Evolutionary conservation across 2,329 filamentous ascomycete species (phyloP).

Genomic region (Graphilbum sp.): DNA sequence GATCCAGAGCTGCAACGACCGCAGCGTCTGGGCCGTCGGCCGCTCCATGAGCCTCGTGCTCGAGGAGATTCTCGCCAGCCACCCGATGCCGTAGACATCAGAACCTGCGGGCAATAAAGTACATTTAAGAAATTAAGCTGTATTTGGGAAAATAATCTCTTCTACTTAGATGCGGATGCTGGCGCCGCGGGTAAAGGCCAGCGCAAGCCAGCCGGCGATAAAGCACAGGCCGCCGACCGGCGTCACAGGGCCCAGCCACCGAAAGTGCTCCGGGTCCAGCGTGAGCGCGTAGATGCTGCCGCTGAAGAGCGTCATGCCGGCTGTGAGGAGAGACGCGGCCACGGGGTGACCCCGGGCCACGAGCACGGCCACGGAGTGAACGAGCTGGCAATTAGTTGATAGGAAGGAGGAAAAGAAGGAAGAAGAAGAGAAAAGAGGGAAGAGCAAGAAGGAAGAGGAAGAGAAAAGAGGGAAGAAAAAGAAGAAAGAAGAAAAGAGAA

Average conservation of each 20-base stretch:
- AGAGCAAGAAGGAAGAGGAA: not conserved
- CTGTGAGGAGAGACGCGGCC: conserved; percentile 41
- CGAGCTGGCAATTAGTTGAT: conserved; percentile 28
- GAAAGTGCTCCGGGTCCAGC: conserved; percentile 44
- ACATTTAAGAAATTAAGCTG: too few species aligned
- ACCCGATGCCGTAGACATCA: too few species aligned
- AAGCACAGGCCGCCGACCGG: conserved; percentile 47
- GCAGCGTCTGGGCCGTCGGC: conserved; percentile 1
- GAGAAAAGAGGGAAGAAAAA: not conserved
- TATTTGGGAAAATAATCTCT: too few species aligned
- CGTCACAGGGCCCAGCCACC: conserved; percentile 45
- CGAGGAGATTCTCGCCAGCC: not conserved
- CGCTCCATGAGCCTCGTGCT: conserved; percentile 1
- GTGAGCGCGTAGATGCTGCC: conserved; percentile 49
- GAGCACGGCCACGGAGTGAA: conserved; percentile 45
- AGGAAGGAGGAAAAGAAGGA: not conserved
- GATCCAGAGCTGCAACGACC: conserved; percentile 4
- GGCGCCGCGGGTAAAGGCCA: conserved; percentile 13
- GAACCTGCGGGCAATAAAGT: too few species aligned
- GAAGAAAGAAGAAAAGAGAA: not conserved
- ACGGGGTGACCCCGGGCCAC: conserved; percentile 39
- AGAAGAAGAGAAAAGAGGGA: not conserved
- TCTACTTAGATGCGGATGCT: conserved; percentile 2
- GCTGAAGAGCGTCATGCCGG: conserved; percentile 51
- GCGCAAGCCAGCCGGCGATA: conserved; percentile 44